Conservation (phyloP, 106 monocot genomes). For the Platanthera guangdongensis region DNA sequence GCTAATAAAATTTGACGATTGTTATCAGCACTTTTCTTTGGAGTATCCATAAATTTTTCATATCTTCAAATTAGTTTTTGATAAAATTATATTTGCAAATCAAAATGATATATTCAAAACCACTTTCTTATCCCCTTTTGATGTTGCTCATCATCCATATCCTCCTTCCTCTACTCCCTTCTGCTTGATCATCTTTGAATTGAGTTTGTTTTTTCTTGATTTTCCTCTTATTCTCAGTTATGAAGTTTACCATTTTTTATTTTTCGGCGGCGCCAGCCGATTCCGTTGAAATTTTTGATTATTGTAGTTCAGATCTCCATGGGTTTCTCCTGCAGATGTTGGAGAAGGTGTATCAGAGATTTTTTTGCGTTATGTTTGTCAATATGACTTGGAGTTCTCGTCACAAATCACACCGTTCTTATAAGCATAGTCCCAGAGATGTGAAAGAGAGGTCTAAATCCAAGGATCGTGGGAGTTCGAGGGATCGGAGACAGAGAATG, state of each 20-base stretch:
- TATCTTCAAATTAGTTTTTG: too few relatives aligned
- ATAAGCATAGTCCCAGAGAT: constrained; percentile 19
- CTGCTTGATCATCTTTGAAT: not conserved
- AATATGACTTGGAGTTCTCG: constrained; percentile 34
- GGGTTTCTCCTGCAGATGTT: not conserved
- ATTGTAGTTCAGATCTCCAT: not conserved
- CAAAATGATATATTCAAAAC: too few relatives aligned
- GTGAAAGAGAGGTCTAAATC: constrained; percentile 22
- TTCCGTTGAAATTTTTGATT: not conserved
- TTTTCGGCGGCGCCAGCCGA: not conserved
- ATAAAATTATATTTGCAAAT: too few relatives aligned
- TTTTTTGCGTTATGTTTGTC: not conserved
- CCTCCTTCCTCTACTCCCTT: not conserved
- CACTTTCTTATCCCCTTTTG: not conserved
- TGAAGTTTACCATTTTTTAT: not conserved
- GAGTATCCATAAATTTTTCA: too few relatives aligned
- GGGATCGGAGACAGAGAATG: constrained; percentile 24
- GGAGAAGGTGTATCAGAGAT: not conserved
- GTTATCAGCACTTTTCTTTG: too few relatives aligned
- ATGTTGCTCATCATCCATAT: not conserved
- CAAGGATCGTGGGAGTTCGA: constrained; percentile 24
- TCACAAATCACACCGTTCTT: constrained; percentile 28
- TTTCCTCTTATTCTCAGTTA: not conserved
- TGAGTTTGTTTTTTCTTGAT: not conserved
- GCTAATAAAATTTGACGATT: too few relatives aligned